Evolutionary conservation across 2,329 filamentous ascomycete genomes (phyloP).

Genomic region (Curvularia spicifera): DNA sequence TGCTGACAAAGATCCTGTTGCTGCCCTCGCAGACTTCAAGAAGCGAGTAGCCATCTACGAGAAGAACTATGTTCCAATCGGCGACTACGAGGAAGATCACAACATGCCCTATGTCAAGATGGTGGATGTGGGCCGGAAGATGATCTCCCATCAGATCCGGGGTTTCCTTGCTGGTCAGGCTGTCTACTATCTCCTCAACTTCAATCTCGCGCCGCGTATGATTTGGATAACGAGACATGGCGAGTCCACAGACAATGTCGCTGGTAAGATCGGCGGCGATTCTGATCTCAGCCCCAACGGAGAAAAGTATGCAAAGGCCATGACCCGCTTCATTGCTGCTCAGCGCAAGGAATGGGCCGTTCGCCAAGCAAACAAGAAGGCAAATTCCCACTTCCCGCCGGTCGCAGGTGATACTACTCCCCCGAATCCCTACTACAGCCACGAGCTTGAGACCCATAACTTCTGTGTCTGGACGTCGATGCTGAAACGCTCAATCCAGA

Average conservation of each 20-base stretch:
- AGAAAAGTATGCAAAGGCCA: constrained; percentile 75
- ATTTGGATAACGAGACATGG: constrained; percentile 99
- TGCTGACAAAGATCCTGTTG: constrained; percentile 85
- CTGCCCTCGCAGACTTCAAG: constrained; percentile 89
- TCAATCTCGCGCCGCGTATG: constrained; percentile 92
- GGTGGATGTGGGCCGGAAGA: constrained; percentile 95
- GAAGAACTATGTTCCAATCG: constrained; percentile 89
- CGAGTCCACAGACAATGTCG: constrained; percentile 84
- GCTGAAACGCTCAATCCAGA: constrained; percentile 87
- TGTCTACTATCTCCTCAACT: constrained; percentile 93
- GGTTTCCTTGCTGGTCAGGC: constrained; percentile 93
- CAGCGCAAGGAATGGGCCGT: constrained; percentile 83
- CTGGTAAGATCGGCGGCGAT: constrained; percentile 89
- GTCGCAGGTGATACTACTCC: constrained; percentile 89
- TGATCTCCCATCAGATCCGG: constrained; percentile 86
- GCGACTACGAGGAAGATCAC: constrained; percentile 86
- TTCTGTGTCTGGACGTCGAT: constrained; percentile 99
- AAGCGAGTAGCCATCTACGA: constrained; percentile 91
- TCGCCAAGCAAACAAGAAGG: constrained; percentile 78
- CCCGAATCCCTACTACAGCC: constrained; percentile 81
- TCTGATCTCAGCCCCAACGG: constrained; percentile 83
- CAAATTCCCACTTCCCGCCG: constrained; percentile 84
- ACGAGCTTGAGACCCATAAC: constrained; percentile 69
- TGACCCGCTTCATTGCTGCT: constrained; percentile 82
- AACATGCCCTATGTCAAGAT: constrained; percentile 96